Evolutionary conservation across 2,329 filamentous ascomycete genomes (phyloP).

Genomic region (Curvularia verruculosa): DNA sequence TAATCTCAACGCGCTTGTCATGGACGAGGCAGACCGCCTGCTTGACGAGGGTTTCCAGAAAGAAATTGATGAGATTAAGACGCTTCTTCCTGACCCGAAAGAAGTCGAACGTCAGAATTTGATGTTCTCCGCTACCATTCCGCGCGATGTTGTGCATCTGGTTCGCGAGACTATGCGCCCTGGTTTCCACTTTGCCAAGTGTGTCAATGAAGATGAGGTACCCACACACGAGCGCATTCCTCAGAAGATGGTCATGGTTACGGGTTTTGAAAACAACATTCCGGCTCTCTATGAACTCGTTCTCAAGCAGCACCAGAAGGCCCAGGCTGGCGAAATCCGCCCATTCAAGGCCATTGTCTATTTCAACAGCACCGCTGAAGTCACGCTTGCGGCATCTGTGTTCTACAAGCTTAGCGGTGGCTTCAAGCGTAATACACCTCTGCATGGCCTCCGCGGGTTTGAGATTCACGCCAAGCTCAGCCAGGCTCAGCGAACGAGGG

Average conservation of each 20-base stretch:
- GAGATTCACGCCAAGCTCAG: constrained; percentile 81
- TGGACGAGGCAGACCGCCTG: constrained; percentile 72
- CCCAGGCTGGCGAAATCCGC: constrained; percentile 49
- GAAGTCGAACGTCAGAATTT: constrained; percentile 82
- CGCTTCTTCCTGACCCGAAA: constrained; percentile 64
- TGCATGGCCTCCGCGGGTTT: constrained; percentile 51
- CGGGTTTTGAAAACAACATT: constrained; percentile 75
- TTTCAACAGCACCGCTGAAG: constrained; percentile 78
- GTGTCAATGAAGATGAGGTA: constrained; percentile 79
- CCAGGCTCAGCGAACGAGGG: constrained; percentile 71
- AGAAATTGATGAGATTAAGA: constrained; percentile 57
- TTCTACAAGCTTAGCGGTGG: constrained; percentile 59
- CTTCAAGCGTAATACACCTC: constrained; percentile 38
- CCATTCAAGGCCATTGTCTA: constrained; percentile 98
- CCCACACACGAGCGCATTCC: constrained; percentile 86
- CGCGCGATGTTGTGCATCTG: constrained; percentile 78
- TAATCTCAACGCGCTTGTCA: constrained; percentile 63
- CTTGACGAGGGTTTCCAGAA: constrained; percentile 63
- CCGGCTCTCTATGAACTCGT: constrained; percentile 80
- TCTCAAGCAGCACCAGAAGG: constrained; percentile 62
- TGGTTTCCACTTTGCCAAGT: constrained; percentile 87
- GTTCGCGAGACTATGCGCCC: constrained; percentile 79
- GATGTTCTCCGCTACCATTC: constrained; percentile 94
- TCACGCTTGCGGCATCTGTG: constrained; percentile 67
- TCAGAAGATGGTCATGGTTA: constrained; percentile 73